These are phyloP conservation scores for Geum urbanum DNA, from an alignment of 306 rosid genomes.

Conservation along the genomic window DNA sequence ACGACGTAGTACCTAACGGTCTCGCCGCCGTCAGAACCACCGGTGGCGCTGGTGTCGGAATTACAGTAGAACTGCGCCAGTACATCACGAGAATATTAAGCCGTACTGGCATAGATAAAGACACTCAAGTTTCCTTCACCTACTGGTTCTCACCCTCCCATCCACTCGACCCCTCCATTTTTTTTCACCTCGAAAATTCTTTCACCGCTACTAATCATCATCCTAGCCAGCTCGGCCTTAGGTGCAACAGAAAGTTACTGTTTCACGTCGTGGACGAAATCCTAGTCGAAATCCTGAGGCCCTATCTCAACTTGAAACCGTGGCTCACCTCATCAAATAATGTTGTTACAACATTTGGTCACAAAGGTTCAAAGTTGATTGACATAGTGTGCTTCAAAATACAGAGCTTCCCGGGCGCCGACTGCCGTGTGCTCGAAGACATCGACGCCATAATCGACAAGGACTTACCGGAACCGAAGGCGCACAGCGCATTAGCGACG, in stretches of 20 bases:
- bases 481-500: conserved; percentile 23
- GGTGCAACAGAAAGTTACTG: conserved; percentile 47
- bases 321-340: conserved; percentile 10
- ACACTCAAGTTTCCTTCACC: conserved; percentile 28
- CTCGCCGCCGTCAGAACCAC: conserved; percentile 27
- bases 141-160: conserved; percentile 56
- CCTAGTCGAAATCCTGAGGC: conserved; percentile 40
- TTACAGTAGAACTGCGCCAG: conserved; percentile 33
- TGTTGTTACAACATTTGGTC: not conserved
- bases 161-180: conserved; percentile 60
- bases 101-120: conserved; percentile 45
- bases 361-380: conserved; percentile 27
- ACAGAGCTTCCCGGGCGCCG: conserved; percentile 39
- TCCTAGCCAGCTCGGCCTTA: conserved; percentile 22
- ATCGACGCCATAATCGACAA: conserved; percentile 59
- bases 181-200: conserved; percentile 48
- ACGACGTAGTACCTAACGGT: conserved; percentile 33
- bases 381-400: conserved; percentile 52
- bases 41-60: conserved; percentile 23
- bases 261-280: conserved; percentile 63
- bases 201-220: not conserved
- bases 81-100: conserved; percentile 45
- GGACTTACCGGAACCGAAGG: conserved; percentile 37
- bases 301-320: conserved; percentile 29
- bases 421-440: conserved; percentile 71